A percentile compares a stretch with the other conserved stretches of the same genome.
Evolutionary conservation across 1,139 yeast species (phyloP).

Genomic region (Kluyveromyces sp.): DNA sequence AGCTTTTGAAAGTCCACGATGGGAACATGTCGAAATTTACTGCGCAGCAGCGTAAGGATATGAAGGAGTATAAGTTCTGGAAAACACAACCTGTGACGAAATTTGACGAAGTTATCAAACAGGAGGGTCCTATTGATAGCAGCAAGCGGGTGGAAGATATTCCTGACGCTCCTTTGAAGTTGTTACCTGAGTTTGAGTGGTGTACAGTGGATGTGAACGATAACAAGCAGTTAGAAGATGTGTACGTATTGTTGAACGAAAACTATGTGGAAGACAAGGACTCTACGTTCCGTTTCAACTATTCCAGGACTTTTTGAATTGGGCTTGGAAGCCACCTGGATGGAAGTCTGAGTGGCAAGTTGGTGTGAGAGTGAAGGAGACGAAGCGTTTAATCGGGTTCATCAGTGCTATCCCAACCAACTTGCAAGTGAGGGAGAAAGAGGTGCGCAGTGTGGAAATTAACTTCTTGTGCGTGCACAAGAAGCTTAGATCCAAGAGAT

Average conservation of each 20-base stretch:
- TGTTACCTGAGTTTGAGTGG: slow-evolving; percentile 85
- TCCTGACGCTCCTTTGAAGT: slow-evolving; percentile 58
- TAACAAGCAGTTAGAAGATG: slow-evolving; percentile 37
- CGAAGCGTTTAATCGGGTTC: slow-evolving; percentile 78
- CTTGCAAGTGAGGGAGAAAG: slow-evolving; percentile 51
- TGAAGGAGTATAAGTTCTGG: slow-evolving; percentile 96
- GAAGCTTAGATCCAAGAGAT: slow-evolving; percentile 83
- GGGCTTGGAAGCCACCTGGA: slow-evolving; percentile 96
- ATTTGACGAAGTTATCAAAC: slow-evolving; percentile 55
- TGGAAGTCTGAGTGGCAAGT: slow-evolving; percentile 86
- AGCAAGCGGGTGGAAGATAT: slow-evolving; percentile 63
- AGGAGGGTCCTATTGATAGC: slow-evolving; percentile 79
- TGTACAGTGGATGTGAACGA: slow-evolving; percentile 61
- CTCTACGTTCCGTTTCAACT: slow-evolving; percentile 85
- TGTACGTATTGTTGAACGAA: slow-evolving; percentile 71
- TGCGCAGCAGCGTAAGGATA: slow-evolving; percentile 55
- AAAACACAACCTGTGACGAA: slow-evolving; percentile 91
- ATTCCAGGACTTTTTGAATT: slow-evolving; percentile 76
- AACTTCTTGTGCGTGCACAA: slow-evolving; percentile 93
- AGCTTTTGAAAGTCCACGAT: slow-evolving; percentile 30
- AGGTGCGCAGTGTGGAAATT: slow-evolving; percentile 71
- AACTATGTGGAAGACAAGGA: slow-evolving; percentile 94
- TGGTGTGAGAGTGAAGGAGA: slow-evolving; percentile 78
- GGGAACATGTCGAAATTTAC: slow-evolving; percentile 43
- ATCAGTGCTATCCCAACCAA: slow-evolving; percentile 84